A percentile compares a stretch with the other conserved stretches of the same genome.
phyloP scores from a whole-genome alignment of 441 rosid genomes.

The Isatis lusitanica region DNA sequence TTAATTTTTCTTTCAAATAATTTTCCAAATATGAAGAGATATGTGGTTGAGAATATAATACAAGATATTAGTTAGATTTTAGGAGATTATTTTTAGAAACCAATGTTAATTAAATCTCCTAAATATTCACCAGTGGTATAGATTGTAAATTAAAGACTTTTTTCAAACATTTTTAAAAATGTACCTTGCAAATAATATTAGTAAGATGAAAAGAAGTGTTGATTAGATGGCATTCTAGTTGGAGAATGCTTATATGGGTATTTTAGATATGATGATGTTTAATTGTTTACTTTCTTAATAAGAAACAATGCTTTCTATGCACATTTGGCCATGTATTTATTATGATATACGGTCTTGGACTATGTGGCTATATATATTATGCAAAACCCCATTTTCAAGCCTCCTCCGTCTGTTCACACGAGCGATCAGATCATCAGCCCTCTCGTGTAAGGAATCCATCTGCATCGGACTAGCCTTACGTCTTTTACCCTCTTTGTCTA shows the following conservation, averaged over 20 bases:
- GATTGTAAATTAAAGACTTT: no score
- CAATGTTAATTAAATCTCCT: no score
- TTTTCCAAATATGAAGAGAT: no score
- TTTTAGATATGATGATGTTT: neutral
- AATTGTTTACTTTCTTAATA: neutral
- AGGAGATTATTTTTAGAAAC: no score
- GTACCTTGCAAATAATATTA: no score
- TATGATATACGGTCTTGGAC: neutral
- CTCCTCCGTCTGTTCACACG: conserved; percentile 47
- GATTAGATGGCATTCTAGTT: neutral
- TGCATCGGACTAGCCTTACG: conserved; percentile 27
- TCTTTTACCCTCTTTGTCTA: neutral
- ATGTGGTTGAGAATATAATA: no score
- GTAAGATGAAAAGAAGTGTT: neutral
- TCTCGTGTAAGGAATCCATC: conserved; percentile 43
- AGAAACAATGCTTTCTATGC: neutral
- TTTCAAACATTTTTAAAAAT: no score
- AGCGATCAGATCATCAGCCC: conserved; percentile 56
- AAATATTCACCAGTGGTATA: no score
- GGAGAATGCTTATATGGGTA: neutral
- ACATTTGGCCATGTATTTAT: neutral
- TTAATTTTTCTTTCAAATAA: no score
- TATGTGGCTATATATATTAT: neutral
- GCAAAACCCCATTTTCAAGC: conserved; percentile 40
- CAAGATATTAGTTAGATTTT: no score